Conservation (phyloP, 2,329 filamentous ascomycete species). For the Pestalotiopsis sp. region DNA sequence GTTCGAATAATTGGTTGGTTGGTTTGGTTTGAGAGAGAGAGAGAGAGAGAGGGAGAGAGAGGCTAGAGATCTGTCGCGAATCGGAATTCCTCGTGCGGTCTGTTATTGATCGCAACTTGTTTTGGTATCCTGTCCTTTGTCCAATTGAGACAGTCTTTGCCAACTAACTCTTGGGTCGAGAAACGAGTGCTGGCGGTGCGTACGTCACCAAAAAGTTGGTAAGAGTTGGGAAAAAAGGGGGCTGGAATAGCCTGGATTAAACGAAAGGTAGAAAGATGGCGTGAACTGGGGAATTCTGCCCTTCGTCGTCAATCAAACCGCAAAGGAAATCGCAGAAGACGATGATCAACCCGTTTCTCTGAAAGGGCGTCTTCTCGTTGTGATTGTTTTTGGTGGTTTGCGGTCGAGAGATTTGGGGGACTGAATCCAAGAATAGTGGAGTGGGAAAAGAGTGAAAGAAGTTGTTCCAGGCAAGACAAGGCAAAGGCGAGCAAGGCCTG, state of each 20-base stretch:
- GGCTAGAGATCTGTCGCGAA: background rate
- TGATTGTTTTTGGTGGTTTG: background rate
- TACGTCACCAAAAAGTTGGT: slow-evolving; percentile 14
- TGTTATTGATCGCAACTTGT: background rate
- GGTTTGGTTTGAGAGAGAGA: background rate
- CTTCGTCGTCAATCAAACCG: background rate
- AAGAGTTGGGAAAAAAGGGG: slow-evolving; percentile 11
- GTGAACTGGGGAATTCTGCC: background rate
- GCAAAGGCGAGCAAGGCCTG: slow-evolving; percentile 2
- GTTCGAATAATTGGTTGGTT: background rate
- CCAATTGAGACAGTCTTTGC: slow-evolving; percentile 7
- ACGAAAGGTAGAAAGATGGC: slow-evolving; percentile 4
- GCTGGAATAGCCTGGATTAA: slow-evolving; percentile 9
- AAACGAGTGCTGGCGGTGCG: slow-evolving; percentile 14
- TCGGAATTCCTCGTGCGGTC: background rate
- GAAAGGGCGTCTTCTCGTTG: slow-evolving; percentile 13
- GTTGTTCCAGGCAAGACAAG: slow-evolving; percentile 1
- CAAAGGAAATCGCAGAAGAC: background rate
- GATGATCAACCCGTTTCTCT: slow-evolving; percentile 16
- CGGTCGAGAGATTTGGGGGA: slow-evolving; percentile 8
- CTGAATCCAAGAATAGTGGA: slow-evolving; percentile 12
- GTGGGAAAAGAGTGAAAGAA: slow-evolving; percentile 10
- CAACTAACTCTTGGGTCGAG: slow-evolving; percentile 6
- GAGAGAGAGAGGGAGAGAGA: background rate
- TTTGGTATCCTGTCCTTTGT: background rate